These are phyloP conservation scores for Asterella californica DNA, from an alignment of 225 moss, liverwort and hornwort species.

Conservation along the genomic window DNA sequence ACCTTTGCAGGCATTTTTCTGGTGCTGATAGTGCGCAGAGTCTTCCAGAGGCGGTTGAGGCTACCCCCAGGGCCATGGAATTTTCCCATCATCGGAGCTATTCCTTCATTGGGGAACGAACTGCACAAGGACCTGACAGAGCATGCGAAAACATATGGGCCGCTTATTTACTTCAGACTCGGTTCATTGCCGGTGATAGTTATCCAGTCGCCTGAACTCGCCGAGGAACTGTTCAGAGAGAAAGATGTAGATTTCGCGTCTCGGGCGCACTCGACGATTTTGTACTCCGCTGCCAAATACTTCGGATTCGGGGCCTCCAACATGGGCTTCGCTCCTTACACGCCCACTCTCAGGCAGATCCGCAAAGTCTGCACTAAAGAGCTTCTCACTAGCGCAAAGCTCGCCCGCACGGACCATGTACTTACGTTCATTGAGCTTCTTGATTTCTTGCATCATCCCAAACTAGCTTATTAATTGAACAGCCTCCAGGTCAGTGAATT, in stretches of 20 bases:
- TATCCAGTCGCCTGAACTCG: conserved; percentile 33
- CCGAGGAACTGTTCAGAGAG: conserved; percentile 35
- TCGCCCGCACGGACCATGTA: neutral
- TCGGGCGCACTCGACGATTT: neutral
- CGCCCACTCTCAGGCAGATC: neutral
- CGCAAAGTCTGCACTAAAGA: conserved; percentile 8
- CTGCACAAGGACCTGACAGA: conserved; percentile 21
- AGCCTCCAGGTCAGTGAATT: too few relatives aligned
- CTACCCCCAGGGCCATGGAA: conserved; percentile 45
- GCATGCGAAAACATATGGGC: conserved; percentile 35
- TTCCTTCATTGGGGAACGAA: conserved; percentile 20
- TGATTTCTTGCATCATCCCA: too few relatives aligned
- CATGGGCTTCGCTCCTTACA: neutral
- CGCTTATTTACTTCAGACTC: conserved; percentile 37
- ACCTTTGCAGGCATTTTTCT: neutral
- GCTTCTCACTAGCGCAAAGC: neutral
- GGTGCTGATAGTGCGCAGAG: neutral
- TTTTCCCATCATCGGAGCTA: conserved; percentile 42
- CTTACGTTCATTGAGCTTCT: too few relatives aligned
- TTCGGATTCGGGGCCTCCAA: neutral
- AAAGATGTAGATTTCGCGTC: conserved; percentile 17
- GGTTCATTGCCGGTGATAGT: conserved; percentile 37
- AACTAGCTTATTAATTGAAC: too few relatives aligned
- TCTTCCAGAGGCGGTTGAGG: neutral
- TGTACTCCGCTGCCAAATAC: conserved; percentile 6